Evolutionary conservation across 176 grass and related monocot genomes (phyloP).

Genomic region (Lolium perenne): DNA sequence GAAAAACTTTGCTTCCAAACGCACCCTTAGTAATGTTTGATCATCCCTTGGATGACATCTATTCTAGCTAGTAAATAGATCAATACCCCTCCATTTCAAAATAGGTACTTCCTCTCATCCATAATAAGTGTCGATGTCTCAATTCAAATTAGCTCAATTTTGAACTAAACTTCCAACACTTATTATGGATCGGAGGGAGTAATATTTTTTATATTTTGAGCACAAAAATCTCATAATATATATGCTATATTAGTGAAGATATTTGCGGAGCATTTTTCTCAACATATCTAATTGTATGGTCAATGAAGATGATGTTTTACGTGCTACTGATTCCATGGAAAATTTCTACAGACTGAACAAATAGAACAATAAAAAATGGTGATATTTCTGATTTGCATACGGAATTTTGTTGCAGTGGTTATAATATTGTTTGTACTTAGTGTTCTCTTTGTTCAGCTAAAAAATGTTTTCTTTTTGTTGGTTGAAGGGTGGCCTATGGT

Average conservation of each 20-base stretch:
- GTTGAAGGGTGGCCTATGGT: background rate
- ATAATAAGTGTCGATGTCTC: too few species aligned
- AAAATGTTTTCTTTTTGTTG: background rate
- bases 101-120: too few species aligned
- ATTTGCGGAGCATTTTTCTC: too few species aligned
- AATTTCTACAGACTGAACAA: background rate
- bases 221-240: too few species aligned
- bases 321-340: background rate
- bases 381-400: background rate
- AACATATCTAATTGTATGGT: background rate
- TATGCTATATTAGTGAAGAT: too few species aligned
- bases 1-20: background rate
- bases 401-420: background rate
- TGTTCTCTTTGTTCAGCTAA: background rate
- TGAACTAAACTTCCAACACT: too few species aligned
- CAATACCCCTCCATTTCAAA: background rate
- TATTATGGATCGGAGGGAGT: too few species aligned
- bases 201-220: background rate
- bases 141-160: too few species aligned
- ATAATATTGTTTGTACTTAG: background rate
- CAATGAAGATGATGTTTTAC: background rate
- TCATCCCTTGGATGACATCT: background rate
- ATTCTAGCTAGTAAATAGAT: background rate
- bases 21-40: background rate
- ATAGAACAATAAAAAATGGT: background rate